Evolutionary conservation across 441 rosid genomes (phyloP), one percentile per base, ranked within the genome.

Genomic region (Syzygium malaccense): DNA sequence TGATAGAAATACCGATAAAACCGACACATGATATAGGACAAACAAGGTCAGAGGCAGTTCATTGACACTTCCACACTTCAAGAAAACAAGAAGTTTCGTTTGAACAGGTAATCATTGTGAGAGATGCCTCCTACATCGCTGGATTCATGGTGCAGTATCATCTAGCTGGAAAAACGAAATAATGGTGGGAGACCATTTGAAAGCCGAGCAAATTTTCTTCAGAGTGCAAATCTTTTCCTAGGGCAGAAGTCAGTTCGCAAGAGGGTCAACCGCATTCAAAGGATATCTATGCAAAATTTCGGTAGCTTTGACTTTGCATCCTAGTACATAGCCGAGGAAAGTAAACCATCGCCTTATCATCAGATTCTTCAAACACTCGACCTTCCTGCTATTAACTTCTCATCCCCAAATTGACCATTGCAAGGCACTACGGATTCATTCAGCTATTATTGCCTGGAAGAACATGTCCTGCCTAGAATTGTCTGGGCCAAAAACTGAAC

Each of bases 1-100:
- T 95, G 90, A 60, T 78, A 33, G 75, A 88, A 62, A 56, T 45
- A 85, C 86, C 15, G 57, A 87, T 11, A 32, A 51, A 26, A 88
- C 33, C 45, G 86, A 78, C 66, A 90, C 41, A n/a, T 5, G 15
- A n/a, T 26, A 68, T 33, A 19, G 45, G 3, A 86, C 56, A n/a
- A 19, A 41, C 60, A 54, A 87, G 71, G 62, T 78, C 62, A 51
- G 37, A 89, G n/a, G 32, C 84, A 75, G n/a, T 75, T 41, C 53
- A 13, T 75, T 4, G 19, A 75, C 53, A 12, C 53, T 41, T 23
- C n/a, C 23, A 75, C n/a, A 41, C 28, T 51, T 32, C 58, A n/a
- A 28, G 57, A 12, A 41, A 75, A 75, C 18, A 75, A 75, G n/a
- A 12, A 23, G 30, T 75, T 41, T 25, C 6, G 8, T 75, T 41